These are phyloP conservation scores for Fraxinus americana DNA, from an alignment of 257 asterid species.

Conservation along the genomic window DNA sequence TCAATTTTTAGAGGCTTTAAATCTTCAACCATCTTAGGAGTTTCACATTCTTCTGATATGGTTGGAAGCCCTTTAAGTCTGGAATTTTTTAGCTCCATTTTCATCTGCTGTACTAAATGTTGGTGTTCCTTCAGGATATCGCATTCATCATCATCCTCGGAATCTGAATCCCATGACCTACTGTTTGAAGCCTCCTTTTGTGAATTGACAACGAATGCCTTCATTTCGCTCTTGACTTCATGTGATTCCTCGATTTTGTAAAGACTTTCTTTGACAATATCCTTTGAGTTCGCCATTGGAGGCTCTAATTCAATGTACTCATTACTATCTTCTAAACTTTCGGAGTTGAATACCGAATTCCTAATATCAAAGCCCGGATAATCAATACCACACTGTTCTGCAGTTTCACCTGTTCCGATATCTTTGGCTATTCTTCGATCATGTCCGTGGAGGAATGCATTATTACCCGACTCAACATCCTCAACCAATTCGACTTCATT, in stretches of 20 bases:
- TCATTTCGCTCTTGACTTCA: background rate
- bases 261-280: constrained; percentile 6
- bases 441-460: constrained; percentile 24
- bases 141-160: constrained; percentile 53
- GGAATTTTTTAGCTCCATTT: constrained; percentile 68
- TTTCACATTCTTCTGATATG: constrained; percentile 77
- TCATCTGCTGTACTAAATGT: constrained; percentile 76
- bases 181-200: constrained; percentile 15
- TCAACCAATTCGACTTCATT: constrained; percentile 7
- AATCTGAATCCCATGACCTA: constrained; percentile 38
- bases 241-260: constrained; percentile 9
- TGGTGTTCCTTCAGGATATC: constrained; percentile 72
- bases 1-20: constrained; percentile 65
- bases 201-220: background rate
- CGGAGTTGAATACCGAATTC: background rate
- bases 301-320: constrained; percentile 62
- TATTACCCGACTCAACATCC: background rate
- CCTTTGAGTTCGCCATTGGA: background rate
- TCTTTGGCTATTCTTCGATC: constrained; percentile 20
- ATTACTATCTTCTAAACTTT: constrained; percentile 30
- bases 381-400: constrained; percentile 1
- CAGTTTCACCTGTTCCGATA: background rate
- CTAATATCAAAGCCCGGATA: background rate
- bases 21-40: constrained; percentile 58
- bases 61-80: constrained; percentile 73